These are phyloP conservation scores for Aspergillus texensis DNA, from an alignment of 2,329 filamentous ascomycete species.

Conservation along the genomic window DNA sequence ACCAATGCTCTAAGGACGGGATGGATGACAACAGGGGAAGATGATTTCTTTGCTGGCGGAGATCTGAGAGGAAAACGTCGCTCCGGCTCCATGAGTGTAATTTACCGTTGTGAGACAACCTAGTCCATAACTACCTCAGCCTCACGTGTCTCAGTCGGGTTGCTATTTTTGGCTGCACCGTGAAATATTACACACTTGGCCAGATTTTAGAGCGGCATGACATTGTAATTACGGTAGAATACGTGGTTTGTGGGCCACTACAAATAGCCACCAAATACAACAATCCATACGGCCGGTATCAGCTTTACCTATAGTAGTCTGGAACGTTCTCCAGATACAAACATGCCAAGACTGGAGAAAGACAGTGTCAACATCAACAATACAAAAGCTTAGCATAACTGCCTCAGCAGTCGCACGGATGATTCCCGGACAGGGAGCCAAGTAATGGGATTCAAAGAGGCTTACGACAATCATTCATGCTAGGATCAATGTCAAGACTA, in stretches of 20 bases:
- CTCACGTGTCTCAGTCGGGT: constrained; percentile 21
- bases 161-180: constrained; percentile 25
- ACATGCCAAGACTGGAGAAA: constrained; percentile 27
- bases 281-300: not conserved
- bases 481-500: not conserved
- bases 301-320: constrained; percentile 2
- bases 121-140: constrained; percentile 19
- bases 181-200: constrained; percentile 16
- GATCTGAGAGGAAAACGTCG: constrained; percentile 14
- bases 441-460: not conserved
- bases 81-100: constrained; percentile 18
- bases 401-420: not conserved
- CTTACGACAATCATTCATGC: not conserved
- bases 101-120: constrained; percentile 23
- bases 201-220: not conserved
- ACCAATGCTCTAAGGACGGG: constrained; percentile 7
- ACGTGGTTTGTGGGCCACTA: not conserved
- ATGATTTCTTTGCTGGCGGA: constrained; percentile 19
- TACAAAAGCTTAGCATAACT: constrained; percentile 2
- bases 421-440: not conserved
- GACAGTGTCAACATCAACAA: not conserved
- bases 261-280: not conserved
- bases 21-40: constrained; percentile 18
- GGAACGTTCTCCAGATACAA: constrained; percentile 21
- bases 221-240: not conserved